Evolutionary conservation across 768 basidiomycete genomes (phyloP), one percentile per base, ranked within the genome.

Genomic region (Leucocoprinus birnbaumii): DNA sequence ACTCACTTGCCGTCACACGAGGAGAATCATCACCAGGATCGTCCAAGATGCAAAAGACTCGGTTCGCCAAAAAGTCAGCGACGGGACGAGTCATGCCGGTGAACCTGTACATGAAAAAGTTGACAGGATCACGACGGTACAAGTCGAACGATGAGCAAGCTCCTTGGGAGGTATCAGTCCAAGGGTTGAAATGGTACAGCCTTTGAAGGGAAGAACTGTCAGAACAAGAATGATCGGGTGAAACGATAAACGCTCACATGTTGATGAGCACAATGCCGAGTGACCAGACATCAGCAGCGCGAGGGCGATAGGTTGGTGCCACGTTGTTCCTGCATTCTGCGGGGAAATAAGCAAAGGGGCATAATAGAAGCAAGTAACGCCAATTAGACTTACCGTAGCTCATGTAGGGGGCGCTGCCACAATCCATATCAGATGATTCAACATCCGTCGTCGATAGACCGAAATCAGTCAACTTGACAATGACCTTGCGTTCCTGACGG

Each of bases 191-290:
- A 72, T 99, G 97, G 73, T 98, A 99, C 68, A 98, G 78, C 91
- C 91, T 91, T 62, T 47, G 48, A 31, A 22, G 50, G 45, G 16
- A 56, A 48, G 55, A 47, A 59, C 18, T 44, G 54, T 55, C 40
- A 48, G 45, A 45, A 48, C 38, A 26, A 10, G 14, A 52, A 62
- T 31, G 38, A 51, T 44, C 25, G 54, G 48, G 24, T 41, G 34
- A 31, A 31, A 50, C 43, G 53, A 49, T 41, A 48, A 49, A 55
- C 77, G n/a, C 85, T 34, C 62, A 91, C 92, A 98, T 95, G 71
- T 99, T 99, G 80, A 99, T 92, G 63, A 99, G 84, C 61, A 99
- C 97, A 68, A 99, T 97, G 59, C 96, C 96, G 62, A 99, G 80
- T 22, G 96, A 98, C 96, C 94, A 99, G 51, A 99, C 94, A 72